Evolutionary conservation across 306 rosid genomes (phyloP).

Genomic region (Pterocarpus macrocarpus): DNA sequence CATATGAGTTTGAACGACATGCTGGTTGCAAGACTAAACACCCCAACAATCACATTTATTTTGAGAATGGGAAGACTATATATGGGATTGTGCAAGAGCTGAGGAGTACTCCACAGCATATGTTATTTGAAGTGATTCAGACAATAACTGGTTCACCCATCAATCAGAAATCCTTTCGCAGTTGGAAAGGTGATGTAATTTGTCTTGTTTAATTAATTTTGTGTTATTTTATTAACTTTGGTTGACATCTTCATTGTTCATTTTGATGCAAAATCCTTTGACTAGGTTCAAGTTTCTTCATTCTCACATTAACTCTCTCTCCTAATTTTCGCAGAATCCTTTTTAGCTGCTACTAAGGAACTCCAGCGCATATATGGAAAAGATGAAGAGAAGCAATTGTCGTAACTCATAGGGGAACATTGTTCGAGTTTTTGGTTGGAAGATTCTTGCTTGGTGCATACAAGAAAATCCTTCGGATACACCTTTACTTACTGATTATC

Average conservation of each 20-base stretch:
- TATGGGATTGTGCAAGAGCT: slow-evolving; percentile 87
- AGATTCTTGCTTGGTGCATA: too few relatives aligned
- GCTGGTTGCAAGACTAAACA: slow-evolving; percentile 87
- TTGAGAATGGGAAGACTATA: slow-evolving; percentile 82
- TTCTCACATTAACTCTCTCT: slow-evolving; percentile 31
- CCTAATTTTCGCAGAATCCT: neutral
- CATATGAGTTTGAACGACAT: slow-evolving; percentile 85
- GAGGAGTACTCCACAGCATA: slow-evolving; percentile 73
- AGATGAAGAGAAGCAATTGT: slow-evolving; percentile 58
- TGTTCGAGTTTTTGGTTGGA: too few relatives aligned
- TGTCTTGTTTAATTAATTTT: too few relatives aligned
- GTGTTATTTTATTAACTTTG: neutral
- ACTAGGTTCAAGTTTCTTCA: slow-evolving; percentile 16
- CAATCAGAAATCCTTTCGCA: slow-evolving; percentile 67
- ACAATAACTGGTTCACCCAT: slow-evolving; percentile 78
- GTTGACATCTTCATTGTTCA: neutral
- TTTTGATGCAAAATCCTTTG: slow-evolving; percentile 20
- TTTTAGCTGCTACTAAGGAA: too few relatives aligned
- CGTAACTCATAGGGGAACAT: slow-evolving; percentile 17
- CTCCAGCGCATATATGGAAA: neutral
- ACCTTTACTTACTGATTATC: too few relatives aligned
- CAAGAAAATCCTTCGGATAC: too few relatives aligned
- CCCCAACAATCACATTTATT: slow-evolving; percentile 11
- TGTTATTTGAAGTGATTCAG: slow-evolving; percentile 77
- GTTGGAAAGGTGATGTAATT: too few relatives aligned